Base-by-base conservation (phyloP, 768 basidiomycete genomes). In the Megacollybia marginata region DNA sequence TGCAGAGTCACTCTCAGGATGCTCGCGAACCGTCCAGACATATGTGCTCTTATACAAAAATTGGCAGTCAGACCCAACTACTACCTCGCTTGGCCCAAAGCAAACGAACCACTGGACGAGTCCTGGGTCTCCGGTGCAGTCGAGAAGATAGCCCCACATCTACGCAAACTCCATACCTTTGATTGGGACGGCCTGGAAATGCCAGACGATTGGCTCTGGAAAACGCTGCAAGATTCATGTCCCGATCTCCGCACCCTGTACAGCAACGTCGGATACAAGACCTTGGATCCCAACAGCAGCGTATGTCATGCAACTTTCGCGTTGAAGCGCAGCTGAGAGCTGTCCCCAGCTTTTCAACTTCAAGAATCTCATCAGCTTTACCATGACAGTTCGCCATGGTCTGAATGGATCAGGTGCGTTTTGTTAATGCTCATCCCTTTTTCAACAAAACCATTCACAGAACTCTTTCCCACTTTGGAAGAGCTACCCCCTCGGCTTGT, bases 161-260 rank as follows among this genome's bases (percentile, higher is more conserved):
- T 75, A 45, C 60, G 44, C n/a, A 46, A 52, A 40, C 54, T 78
- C 55, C 63, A 69, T 23, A 71, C 71, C 0, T 75, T 78, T 55
- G 74, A 77, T 51, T 78, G 76, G 76, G 74, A 75, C 57, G 76
- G 75, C 18, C 59, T 70, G 15, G 76, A 78, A 59, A 57, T 74
- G 51, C 74, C 76, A 4, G 38, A 47, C 23, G 70, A 75, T 56
- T 46, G 46, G 10, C 57, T 78, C 20, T 78, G 75, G 76, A 61
- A 56, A 12, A 61, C 64, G 1, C 60, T 78, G 38, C 65, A 68
- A 48, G 51, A 55, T 13, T 64, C 59, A 72, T 76, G 75, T 54
- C 71, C 72, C 0, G 56, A 65, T 40, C 62, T 77, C 19, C 69
- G 63, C 47, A 71, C 67, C 45, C 62, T 78, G 4, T 74, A 69